Evolutionary conservation across 306 rosid genomes (phyloP), one percentile per base, ranked within the genome.

Genomic region (Cyamopsis tetragonoloba): DNA sequence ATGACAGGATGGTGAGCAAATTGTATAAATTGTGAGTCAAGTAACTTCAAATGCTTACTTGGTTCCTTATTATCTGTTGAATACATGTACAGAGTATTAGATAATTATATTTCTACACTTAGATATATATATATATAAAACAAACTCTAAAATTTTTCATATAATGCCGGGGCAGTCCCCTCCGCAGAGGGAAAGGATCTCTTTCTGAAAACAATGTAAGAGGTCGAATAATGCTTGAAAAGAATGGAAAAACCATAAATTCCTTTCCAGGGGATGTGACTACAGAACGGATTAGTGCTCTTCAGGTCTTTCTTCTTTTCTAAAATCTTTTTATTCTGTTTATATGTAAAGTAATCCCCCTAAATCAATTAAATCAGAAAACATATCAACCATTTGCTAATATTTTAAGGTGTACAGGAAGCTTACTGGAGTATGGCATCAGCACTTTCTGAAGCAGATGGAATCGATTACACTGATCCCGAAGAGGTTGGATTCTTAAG

Each of bases 341-440:
- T 43, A 9, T 30, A 32, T 34, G 17, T 43, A 28, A 20, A 63
- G 54, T 42, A 22, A 6, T 70, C 28, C 22, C 35, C 30, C 42
- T 34, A 28, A 38, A 65, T 70, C 2, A 50, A 46, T 66, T 63
- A 35, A 71, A 57, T 50, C 34, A 18, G 4, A 58, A 71, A 55
- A 32, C 68, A 18, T 61, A 54, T 73, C 42, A 70, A 70, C 74
- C 32, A 53, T 31, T 19, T 27, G 44, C 24, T 27, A 5, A 71
- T 19, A 44, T 73, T 65, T 70, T 74, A 7, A 70, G 24, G 19
- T 54, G 56, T 72, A 59, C 82, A 93, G 96, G 98, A 93, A 78
- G 95, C 92, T 56, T 89, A 92, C 86, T 82, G 89, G 91, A 89
- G 91, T 74, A 88, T 93, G 93, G 96, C 96, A 15, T 84, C 93